phyloP scores from a whole-genome alignment of 106 monocot species.

The Posidonia australis region DNA sequence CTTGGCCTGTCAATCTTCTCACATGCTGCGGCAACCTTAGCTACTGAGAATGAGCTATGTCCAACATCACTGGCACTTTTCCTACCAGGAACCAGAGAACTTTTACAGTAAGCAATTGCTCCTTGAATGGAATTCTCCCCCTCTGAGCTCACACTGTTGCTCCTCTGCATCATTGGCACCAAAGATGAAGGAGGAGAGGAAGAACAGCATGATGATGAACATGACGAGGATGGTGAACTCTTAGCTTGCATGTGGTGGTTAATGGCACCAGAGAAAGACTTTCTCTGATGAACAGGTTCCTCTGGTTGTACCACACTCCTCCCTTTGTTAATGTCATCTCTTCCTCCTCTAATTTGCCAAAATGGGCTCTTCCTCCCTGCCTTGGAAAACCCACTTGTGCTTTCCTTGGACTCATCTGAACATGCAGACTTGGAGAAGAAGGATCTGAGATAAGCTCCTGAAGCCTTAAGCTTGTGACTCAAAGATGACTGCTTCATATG shows the following conservation, averaged over 20 bases:
- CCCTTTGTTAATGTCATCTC: slow-evolving; percentile 1
- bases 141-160: slow-evolving; percentile 64
- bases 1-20: slow-evolving; percentile 9
- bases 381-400: slow-evolving; percentile 13
- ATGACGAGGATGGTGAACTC: slow-evolving; percentile 21
- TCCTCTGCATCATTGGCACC: slow-evolving; percentile 37
- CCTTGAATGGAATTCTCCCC: slow-evolving; percentile 70
- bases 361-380: slow-evolving; percentile 24
- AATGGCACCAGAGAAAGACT: slow-evolving; percentile 53
- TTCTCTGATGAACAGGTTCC: slow-evolving; percentile 28
- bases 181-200: slow-evolving; percentile 28
- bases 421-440: slow-evolving; percentile 39
- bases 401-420: slow-evolving; percentile 29
- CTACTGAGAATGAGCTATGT: slow-evolving; percentile 3
- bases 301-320: slow-evolving; percentile 12
- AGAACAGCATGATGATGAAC: slow-evolving; percentile 35
- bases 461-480: slow-evolving; percentile 48
- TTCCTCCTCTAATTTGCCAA: slow-evolving; percentile 23
- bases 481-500: slow-evolving; percentile 32
- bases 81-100: slow-evolving; percentile 33
- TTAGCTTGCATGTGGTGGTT: slow-evolving; percentile 22
- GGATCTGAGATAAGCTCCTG: slow-evolving; percentile 59
- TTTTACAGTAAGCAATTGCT: slow-evolving; percentile 87
- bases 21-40: slow-evolving; percentile 6
- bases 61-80: slow-evolving; percentile 52